A percentile compares a stretch with the other conserved stretches of the same genome.
Evolutionary conservation across 495 filamentous ascomycete genomes (phyloP).

Genomic region (Lineolata rhizophorae): DNA sequence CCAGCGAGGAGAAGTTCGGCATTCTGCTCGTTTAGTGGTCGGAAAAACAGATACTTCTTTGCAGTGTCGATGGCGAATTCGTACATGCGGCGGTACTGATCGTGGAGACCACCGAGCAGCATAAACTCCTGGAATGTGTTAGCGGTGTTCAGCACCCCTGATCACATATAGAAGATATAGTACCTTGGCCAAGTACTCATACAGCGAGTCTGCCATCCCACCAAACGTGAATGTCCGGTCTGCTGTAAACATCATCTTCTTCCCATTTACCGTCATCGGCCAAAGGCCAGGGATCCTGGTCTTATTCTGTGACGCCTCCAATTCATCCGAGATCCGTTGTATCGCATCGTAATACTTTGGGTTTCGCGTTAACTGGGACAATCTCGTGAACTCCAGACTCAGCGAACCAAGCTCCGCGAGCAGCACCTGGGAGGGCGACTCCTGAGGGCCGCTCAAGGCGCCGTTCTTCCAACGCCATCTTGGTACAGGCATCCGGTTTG

Average conservation of each 20-base stretch:
- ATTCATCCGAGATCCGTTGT: slow-evolving; percentile 12
- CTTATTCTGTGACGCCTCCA: slow-evolving; percentile 14
- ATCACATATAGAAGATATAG: neutral
- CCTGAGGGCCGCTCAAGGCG: neutral
- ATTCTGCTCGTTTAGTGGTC: slow-evolving; percentile 21
- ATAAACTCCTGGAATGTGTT: slow-evolving; percentile 6
- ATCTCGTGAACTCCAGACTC: slow-evolving; percentile 20
- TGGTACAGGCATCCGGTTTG: slow-evolving; percentile 18
- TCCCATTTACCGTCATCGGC: slow-evolving; percentile 15
- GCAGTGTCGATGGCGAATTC: slow-evolving; percentile 15
- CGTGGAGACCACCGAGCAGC: slow-evolving; percentile 15
- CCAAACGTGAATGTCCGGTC: slow-evolving; percentile 16
- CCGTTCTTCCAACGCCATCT: slow-evolving; percentile 5
- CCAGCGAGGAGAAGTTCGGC: slow-evolving; percentile 22
- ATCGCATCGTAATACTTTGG: slow-evolving; percentile 20
- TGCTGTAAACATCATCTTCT: slow-evolving; percentile 3
- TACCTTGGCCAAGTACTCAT: slow-evolving; percentile 20
- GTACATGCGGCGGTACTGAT: slow-evolving; percentile 24
- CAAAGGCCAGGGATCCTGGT: slow-evolving; percentile 20
- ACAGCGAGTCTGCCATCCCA: slow-evolving; percentile 18
- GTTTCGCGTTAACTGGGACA: slow-evolving; percentile 17
- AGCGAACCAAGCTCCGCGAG: slow-evolving; percentile 18
- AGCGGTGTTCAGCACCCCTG: too few relatives aligned
- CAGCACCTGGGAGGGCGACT: slow-evolving; percentile 12
- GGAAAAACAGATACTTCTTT: slow-evolving; percentile 22